Base-by-base conservation (phyloP, 2,329 filamentous ascomycete species). In the Sarocladium strictum region DNA sequence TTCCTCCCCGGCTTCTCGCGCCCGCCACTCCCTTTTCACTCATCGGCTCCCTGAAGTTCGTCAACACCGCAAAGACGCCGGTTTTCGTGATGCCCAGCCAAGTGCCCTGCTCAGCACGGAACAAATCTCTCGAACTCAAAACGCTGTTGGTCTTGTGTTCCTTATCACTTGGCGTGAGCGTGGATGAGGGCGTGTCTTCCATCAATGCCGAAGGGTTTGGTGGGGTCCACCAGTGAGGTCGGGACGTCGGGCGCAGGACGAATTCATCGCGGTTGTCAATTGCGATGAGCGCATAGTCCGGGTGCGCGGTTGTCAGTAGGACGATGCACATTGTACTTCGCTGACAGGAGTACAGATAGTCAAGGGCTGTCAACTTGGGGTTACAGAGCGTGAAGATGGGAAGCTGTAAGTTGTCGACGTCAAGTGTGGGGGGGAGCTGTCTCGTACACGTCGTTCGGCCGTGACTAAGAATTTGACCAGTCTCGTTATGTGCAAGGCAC, bases 181-280 rank as follows among this genome's bases (percentile, higher is more conserved):
- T 47, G 17, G 43, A 47, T 6, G n/a, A 14, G 5, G 43, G 23
- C 11, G 23, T 47, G 43, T 47, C 43, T 29, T 47, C 43, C 23
- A 11, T 47, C 43, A 47, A 23, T 9, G 43, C 21, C 21, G 37
- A 66, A 63, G 19, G 67, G 65, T 27, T 15, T 21, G 50, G 50
- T 19, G 57, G 76, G 75, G 67, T 75, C 82, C 83, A 86, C 83
- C 83, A 86, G 66, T 84, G 77, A 6, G 83, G 83, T 56, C 79
- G 74, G 53, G 79, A 83, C 2, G 83, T 86, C 3, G 83, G 83
- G 26, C 83, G 76, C 14, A 85, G 74, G 58, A 86, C 81, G 69
- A 80, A 86, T 66, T 86, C 87, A 73, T 93, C 89, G 62, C 89
- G 81, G 68, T 93, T 93, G 71, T 91, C 83, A 65, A 91, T 75